phyloP scores from a whole-genome alignment of 129 eudicot genomes.

The Artemisia annua region DNA sequence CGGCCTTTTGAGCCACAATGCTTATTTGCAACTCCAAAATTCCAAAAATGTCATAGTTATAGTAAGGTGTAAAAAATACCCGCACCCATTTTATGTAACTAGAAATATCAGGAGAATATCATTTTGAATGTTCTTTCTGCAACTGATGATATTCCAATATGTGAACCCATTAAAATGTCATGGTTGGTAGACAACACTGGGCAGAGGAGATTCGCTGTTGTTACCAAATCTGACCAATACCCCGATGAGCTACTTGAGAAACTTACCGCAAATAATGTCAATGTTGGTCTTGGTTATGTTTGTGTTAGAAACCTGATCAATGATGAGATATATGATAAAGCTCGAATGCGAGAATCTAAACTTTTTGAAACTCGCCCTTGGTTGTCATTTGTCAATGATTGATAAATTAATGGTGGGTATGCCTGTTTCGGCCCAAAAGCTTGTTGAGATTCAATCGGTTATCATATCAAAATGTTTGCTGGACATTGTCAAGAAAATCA shows the following conservation, averaged over 20 bases:
- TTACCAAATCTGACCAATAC: conserved; percentile 1
- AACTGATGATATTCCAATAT: too few species aligned
- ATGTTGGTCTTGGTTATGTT: conserved; percentile 1
- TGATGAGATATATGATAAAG: background rate
- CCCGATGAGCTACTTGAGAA: background rate
- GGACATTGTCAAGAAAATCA: conserved; percentile 18
- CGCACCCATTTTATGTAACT: too few species aligned
- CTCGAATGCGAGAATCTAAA: too few species aligned
- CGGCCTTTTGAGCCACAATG: too few species aligned
- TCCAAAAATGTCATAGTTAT: too few species aligned
- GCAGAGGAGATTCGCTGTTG: conserved; percentile 4
- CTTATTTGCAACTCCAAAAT: too few species aligned
- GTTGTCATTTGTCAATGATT: background rate
- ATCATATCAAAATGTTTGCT: conserved; percentile 24
- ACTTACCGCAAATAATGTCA: background rate
- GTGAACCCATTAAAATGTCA: too few species aligned
- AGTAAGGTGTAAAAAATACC: too few species aligned
- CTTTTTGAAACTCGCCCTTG: too few species aligned
- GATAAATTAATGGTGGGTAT: conserved; percentile 17
- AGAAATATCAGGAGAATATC: too few species aligned
- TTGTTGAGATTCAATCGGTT: conserved; percentile 18
- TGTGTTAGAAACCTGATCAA: conserved; percentile 18
- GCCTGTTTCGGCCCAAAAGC: conserved; percentile 12
- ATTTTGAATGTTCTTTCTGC: too few species aligned
- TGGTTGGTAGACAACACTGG: background rate